Base-by-base conservation (phyloP, 352 stramenopile genomes). In the Phytophthora fragariaefolia region DNA sequence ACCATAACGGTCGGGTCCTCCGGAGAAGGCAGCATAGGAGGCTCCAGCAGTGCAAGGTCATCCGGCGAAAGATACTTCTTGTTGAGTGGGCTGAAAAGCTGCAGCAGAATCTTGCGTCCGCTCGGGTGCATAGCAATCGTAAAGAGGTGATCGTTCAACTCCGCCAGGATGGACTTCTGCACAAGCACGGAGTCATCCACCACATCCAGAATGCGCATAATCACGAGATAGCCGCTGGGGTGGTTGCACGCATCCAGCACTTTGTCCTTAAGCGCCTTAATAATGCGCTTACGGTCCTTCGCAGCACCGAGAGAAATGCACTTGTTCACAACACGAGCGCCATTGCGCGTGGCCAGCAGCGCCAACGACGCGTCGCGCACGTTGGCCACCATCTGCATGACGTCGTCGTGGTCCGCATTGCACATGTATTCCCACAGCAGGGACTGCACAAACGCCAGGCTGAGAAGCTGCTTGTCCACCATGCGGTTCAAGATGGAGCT, bases 251-350 rank as follows among this genome's bases (percentile, higher is more conserved):
- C 91, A 0, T 96, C 88, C 26, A 94, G 60, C 27, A 96, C 88
- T 71, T 97, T 96, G 74, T 95, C 90, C 71, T 97, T 97, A 15
- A 97, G 74, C 32, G 80, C 74, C 76, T 97, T 97, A 72, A 97
- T 93, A 66, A 97, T 92, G 38, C 87, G 86, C 77, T 97, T 97
- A 51, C 90, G 87, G 71, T 97, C 91, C 74, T 97, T 97, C 7
- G 90, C 85, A 1, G 81, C 79, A 46, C 88, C 89, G 9, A 96
- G 62, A 9, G 87, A 87, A 23, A 96, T 76, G 67, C 89, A 96
- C 72, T 87, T 90, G 78, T 90, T 93, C 40, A 96, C 89, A 9
- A 94, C 85, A 46, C 88, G 87, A 30, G 90, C 92, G 23, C 91
- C 91, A 38, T 93, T 91, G 60, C 89, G 82, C n/a, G 90, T 97